Evolutionary conservation across 805 yeast genomes (phyloP).

Genomic region (Hanseniaspora lachancei): DNA sequence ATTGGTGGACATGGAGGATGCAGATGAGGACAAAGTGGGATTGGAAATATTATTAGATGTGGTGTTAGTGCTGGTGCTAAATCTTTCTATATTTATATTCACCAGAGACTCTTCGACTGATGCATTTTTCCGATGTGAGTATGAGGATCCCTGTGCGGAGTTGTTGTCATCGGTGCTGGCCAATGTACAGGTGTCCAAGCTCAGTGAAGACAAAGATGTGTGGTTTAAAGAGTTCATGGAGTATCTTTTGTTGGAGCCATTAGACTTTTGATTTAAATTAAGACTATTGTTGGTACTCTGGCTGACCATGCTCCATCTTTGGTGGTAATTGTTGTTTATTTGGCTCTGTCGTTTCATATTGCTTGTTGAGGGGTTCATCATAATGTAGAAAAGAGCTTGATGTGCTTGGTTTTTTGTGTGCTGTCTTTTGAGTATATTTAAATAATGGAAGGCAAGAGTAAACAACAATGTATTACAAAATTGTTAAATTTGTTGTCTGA

Average conservation of each 20-base stretch:
- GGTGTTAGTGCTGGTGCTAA: neutral
- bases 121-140: constrained; percentile 7
- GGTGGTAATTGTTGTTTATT: neutral
- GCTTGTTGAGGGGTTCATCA: neutral
- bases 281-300: constrained; percentile 6
- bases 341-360: constrained; percentile 5
- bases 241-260: neutral
- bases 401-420: neutral
- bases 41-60: neutral
- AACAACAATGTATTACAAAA: too few species aligned
- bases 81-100: constrained; percentile 9
- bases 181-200: constrained; percentile 1
- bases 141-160: neutral
- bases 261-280: neutral
- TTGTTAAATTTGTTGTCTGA: too few species aligned
- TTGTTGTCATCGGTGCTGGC: constrained; percentile 2
- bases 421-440: neutral
- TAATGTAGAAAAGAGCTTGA: neutral
- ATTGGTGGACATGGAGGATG: neutral
- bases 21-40: neutral
- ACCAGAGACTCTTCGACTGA: constrained; percentile 11
- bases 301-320: constrained; percentile 11
- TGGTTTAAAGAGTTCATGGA: constrained; percentile 11
- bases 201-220: constrained; percentile 4
- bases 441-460: neutral